Evolutionary conservation across 2,329 filamentous ascomycete genomes (phyloP).

Genomic region (Macrophomina tecta): DNA sequence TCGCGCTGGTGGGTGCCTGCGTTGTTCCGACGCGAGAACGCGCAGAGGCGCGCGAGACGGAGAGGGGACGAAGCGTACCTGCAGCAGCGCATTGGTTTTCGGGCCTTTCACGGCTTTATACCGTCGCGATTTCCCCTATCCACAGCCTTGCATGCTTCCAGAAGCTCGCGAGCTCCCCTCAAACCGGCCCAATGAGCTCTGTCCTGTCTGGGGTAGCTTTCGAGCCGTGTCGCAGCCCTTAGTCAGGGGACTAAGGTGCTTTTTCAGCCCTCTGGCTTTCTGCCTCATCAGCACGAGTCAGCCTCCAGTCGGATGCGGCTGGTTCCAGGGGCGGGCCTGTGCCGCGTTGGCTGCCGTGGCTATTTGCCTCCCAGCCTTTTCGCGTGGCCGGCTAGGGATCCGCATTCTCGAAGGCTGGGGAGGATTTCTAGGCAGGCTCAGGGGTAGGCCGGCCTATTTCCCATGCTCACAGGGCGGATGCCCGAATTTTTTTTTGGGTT

Average conservation of each 20-base stretch:
- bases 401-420: slow-evolving; percentile 21
- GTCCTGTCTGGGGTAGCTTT: slow-evolving; percentile 18
- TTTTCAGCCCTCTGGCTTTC: not conserved
- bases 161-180: slow-evolving; percentile 12
- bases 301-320: not conserved
- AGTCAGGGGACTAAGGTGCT: slow-evolving; percentile 20
- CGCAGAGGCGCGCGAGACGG: slow-evolving; percentile 8
- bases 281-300: not conserved
- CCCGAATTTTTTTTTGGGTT: slow-evolving; percentile 8
- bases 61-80: not conserved
- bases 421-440: slow-evolving; percentile 15
- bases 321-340: slow-evolving; percentile 14
- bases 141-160: slow-evolving; percentile 14
- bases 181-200: slow-evolving; percentile 14
- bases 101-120: slow-evolving; percentile 25
- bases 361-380: not conserved
- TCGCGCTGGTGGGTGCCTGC: slow-evolving; percentile 8
- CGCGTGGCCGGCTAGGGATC: slow-evolving; percentile 22
- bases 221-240: slow-evolving; percentile 13
- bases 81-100: not conserved
- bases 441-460: not conserved
- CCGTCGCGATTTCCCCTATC: slow-evolving; percentile 22
- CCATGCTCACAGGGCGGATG: slow-evolving; percentile 10
- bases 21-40: slow-evolving; percentile 6
- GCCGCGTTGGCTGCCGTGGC: slow-evolving; percentile 16